Evolutionary conservation across 768 basidiomycete species (phyloP), one percentile per base, ranked within the genome.

Genomic region (Kwoniella pini): DNA sequence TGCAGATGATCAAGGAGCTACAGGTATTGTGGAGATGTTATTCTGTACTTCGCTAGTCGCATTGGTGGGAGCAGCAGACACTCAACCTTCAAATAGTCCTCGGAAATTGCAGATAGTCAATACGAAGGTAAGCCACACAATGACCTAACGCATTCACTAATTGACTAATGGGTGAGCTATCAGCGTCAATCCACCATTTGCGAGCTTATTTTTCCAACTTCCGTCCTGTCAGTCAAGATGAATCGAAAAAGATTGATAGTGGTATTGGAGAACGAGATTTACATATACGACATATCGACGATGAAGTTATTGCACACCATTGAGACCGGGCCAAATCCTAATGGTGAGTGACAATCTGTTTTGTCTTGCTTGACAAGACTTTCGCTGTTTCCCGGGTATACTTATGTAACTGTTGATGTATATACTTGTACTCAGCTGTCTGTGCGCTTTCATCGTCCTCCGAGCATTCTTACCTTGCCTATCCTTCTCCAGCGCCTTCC

Each of bases 11-110:
- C 93, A 97, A 60, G 94, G 95, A 7, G 91, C 95, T 1, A 85
- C 90, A 17, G 92, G 93, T 22, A 96, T 96, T 64, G 95, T 97
- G 15, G 96, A 99, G 80, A 99, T 99, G 96, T 83, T 99, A 60
- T 99, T 99, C 82, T 97, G 94, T 81, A 99, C 96, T 4, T 96
- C 93, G 21, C 85, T 99, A 63, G 91, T 99, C 46, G 96, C 96
- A 0, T 84, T 99, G 30, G 96, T 98, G 21, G 96, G 96, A 7
- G 91, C 92, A 2, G 92, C 92, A 13, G 93, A 96, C 19, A 72
- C 68, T 80, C 88, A 91, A 46, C 90, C 92, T 1, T 84, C 87
- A 54, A 89, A 89, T 33, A 91, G 89, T 79, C 94, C 94, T 9
- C 83, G 96, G 21, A 91, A 95, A 73, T 81, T 99, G 52, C 94